Base-by-base conservation (phyloP, 306 rosid species). In the Aeschynomene evenia region DNA sequence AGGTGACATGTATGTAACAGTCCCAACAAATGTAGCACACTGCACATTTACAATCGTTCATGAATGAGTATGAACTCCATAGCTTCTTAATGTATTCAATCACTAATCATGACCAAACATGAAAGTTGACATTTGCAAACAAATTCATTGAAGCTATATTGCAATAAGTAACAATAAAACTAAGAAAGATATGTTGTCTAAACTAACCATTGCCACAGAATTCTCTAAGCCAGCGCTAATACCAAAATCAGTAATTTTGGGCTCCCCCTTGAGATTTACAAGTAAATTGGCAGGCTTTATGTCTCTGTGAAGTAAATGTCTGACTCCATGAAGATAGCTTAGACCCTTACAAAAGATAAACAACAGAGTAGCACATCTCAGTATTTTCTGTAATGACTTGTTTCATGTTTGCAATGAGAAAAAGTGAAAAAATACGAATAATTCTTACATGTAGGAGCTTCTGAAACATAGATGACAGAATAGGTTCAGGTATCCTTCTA, bases 21-120 rank as follows among this genome's bases (percentile, higher is more conserved):
- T 94, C 70, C 99, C 99, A 75, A 94, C 97, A 63, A 91, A 94
- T 14, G 99, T 94, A 46, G 99, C 99, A 79, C 96, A 94, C 97
- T 94, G 84, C 39, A 29, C 69, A 62, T 76, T 63, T 49, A 71
- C 48, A 72, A 53, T 50, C 51, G 68, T 62, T 26, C 43, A 39
- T 19, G 23, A 64, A 77, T 45, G 61, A 73, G 22, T 22, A 28
- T n/a, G 23, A 72, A 24, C 51, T 57, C 21, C 24, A 13, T 13
- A 51, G 40, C 40, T 56, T 43, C 39, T 45, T 39, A 28, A 22
- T 68, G 20, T 55, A n/a, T n/a, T n/a, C n/a, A n/a, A n/a, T n/a
- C n/a, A n/a, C n/a, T n/a, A 60, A 13, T 51, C 16, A 21, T 19
- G 9, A 34, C 16, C 51, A 50, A 31, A 56, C 53, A 66, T 9